Evolutionary conservation across 345 rosid species (phyloP).

Genomic region (Citrus sp.): DNA sequence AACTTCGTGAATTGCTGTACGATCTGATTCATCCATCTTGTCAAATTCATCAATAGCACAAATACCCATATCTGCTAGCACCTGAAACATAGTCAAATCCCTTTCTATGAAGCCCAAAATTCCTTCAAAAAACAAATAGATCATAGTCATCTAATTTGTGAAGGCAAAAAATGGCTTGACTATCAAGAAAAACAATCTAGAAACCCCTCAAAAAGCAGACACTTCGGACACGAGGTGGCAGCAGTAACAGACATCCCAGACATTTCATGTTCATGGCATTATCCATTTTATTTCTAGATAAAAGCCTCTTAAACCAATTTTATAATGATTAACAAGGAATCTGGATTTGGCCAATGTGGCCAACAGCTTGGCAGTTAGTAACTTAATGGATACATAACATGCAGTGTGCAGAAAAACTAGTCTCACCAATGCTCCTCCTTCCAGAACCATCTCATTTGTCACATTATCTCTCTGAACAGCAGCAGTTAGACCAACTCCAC

Average conservation of each 20-base stretch:
- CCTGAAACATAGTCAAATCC: slow-evolving; percentile 47
- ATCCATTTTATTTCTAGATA: background rate
- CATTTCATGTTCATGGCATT: background rate
- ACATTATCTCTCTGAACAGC: slow-evolving; percentile 97
- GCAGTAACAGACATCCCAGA: background rate
- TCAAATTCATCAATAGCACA: slow-evolving; percentile 99
- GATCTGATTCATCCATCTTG: slow-evolving; percentile 99
- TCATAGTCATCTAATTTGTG: background rate
- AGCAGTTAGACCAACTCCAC: slow-evolving; percentile 98
- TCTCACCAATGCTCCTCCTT: slow-evolving; percentile 98
- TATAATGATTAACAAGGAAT: slow-evolving; percentile 10
- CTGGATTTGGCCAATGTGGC: background rate
- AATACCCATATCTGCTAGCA: slow-evolving; percentile 97
- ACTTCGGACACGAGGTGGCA: background rate
- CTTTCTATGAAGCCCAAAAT: slow-evolving; percentile 14
- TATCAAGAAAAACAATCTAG: background rate
- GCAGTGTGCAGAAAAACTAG: background rate
- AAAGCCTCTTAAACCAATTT: background rate
- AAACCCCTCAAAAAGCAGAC: background rate
- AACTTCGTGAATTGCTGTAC: slow-evolving; percentile 97
- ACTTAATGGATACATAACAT: background rate
- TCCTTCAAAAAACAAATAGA: slow-evolving; percentile 7
- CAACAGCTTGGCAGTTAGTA: background rate
- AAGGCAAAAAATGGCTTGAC: background rate
- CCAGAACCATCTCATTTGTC: slow-evolving; percentile 96